Conservation (phyloP, 2,329 filamentous ascomycete species). For the Achaetomium macrosporum region DNA sequence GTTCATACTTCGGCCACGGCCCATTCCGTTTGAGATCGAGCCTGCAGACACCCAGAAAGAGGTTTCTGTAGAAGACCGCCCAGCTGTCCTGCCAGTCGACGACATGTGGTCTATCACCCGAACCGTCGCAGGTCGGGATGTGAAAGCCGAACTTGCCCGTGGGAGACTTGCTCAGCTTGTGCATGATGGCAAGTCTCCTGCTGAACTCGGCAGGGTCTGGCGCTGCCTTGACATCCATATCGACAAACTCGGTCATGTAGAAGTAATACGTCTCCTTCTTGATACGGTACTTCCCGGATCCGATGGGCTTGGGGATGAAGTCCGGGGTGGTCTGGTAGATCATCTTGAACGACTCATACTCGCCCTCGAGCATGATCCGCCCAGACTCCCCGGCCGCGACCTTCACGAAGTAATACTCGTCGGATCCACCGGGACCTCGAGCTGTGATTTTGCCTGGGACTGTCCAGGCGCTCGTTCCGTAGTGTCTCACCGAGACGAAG, state of each 20-base stretch:
- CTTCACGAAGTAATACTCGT: slow-evolving; percentile 5
- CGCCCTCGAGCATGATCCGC: slow-evolving; percentile 7
- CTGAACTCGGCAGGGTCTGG: slow-evolving; percentile 20
- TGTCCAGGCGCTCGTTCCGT: slow-evolving; percentile 10
- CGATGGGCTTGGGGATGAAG: slow-evolving; percentile 4
- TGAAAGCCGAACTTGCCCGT: slow-evolving; percentile 35
- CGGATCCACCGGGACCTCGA: not conserved
- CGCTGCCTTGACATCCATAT: slow-evolving; percentile 18
- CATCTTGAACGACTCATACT: slow-evolving; percentile 8
- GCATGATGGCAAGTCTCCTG: slow-evolving; percentile 21
- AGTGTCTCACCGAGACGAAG: slow-evolving; percentile 8
- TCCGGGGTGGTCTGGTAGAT: slow-evolving; percentile 6
- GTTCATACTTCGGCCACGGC: slow-evolving; percentile 21
- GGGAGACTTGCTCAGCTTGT: slow-evolving; percentile 20
- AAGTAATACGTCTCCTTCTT: slow-evolving; percentile 16
- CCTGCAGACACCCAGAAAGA: slow-evolving; percentile 21
- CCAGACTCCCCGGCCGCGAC: slow-evolving; percentile 7
- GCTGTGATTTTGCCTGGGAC: slow-evolving; percentile 3
- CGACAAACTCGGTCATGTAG: slow-evolving; percentile 22
- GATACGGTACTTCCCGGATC: slow-evolving; percentile 12
- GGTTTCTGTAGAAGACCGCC: slow-evolving; percentile 24
- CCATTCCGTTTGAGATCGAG: slow-evolving; percentile 23
- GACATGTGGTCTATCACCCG: slow-evolving; percentile 28
- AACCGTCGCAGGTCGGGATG: slow-evolving; percentile 31
- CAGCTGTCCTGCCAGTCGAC: slow-evolving; percentile 31